Evolutionary conservation across 2,329 filamentous ascomycete species (phyloP), one percentile per base, ranked within the genome.

Genomic region (Pestalotiopsis sp.): DNA sequence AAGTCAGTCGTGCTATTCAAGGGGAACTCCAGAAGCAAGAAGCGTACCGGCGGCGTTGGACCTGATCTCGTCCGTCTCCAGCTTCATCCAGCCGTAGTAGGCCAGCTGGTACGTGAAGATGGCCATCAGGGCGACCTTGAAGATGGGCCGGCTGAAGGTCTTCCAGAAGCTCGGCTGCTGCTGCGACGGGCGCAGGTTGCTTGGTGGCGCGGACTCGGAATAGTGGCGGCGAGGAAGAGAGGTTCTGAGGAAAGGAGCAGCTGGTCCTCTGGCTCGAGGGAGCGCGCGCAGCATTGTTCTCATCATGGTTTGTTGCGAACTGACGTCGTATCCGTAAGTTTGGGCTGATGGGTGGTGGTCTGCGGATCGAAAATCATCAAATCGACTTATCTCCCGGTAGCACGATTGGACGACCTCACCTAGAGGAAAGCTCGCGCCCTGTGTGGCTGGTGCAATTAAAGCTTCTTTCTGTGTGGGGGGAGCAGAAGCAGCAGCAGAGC

Each of bases 81-180:
- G 84, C 80, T 91, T 93, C 49, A 88, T 78, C 93, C 93, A 96
- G 14, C 82, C 82, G 83, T 89, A 93, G 81, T 95, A 95, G 14
- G 87, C 80, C n/a, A 92, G 75, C 80, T 96, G 93, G 79, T 95
- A 96, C 2, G 91, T 92, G 76, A 93, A 90, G 67, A 94, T 87
- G 67, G 93, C 92, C 76, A 92, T 86, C 49, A 95, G 85, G 72
- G 93, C 88, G 67, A 90, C 90, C 81, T 94, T 95, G 66, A 89
- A 86, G 60, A 95, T 84, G 2, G 93, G 92, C 1, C 91, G 86
- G 52, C 90, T 89, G 76, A 94, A 94, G 14, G 89, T 89, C 76
- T 89, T 91, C 84, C 94, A 95, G 82, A 95, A 95, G 61, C 85
- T 83, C 64, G 87, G 81, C 88, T 92, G 73, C 63, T 41, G 60